Percentiles rank a stretch among this genome's conserved stretches.
Evolutionary conservation across 768 basidiomycete species (phyloP).

Genomic region (Amanita jacksonii): DNA sequence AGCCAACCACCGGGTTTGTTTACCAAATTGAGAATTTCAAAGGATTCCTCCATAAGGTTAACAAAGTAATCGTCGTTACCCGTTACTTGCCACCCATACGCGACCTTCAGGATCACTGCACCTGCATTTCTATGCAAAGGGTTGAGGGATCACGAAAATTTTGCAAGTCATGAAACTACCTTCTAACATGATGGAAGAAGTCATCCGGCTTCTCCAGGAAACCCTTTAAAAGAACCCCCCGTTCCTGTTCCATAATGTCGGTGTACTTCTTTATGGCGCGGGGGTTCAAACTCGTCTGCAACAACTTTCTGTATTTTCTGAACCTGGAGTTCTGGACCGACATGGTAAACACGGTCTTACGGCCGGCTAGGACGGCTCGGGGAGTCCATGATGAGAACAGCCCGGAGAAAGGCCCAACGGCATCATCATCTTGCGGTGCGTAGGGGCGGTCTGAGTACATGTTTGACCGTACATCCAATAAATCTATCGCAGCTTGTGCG

Average conservation of each 20-base stretch:
- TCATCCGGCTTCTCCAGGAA: constrained; percentile 21
- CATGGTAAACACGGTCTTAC: constrained; percentile 22
- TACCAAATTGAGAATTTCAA: constrained; percentile 16
- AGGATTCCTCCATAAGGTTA: constrained; percentile 21
- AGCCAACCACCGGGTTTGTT: constrained; percentile 24
- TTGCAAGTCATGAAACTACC: constrained; percentile 14
- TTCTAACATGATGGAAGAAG: constrained; percentile 20
- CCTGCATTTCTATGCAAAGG: constrained; percentile 21
- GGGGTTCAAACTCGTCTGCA: constrained; percentile 27
- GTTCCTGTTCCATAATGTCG: constrained; percentile 22
- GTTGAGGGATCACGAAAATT: not conserved
- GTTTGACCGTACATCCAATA: constrained; percentile 36
- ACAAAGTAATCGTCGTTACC: constrained; percentile 26
- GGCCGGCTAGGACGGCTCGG: constrained; percentile 21
- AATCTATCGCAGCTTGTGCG: constrained; percentile 29
- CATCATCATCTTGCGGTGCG: too few relatives aligned
- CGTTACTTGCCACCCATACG: constrained; percentile 31
- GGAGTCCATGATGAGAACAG: constrained; percentile 8
- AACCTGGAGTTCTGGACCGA: constrained; percentile 23
- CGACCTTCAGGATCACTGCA: constrained; percentile 26
- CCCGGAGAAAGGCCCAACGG: too few relatives aligned
- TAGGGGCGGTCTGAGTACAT: constrained; percentile 37
- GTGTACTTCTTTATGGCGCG: constrained; percentile 24
- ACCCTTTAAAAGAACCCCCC: constrained; percentile 18
- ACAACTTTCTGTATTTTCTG: constrained; percentile 25